phyloP scores from a whole-genome alignment of 2,329 filamentous ascomycete species.

The Aspergillus phoenicis region DNA sequence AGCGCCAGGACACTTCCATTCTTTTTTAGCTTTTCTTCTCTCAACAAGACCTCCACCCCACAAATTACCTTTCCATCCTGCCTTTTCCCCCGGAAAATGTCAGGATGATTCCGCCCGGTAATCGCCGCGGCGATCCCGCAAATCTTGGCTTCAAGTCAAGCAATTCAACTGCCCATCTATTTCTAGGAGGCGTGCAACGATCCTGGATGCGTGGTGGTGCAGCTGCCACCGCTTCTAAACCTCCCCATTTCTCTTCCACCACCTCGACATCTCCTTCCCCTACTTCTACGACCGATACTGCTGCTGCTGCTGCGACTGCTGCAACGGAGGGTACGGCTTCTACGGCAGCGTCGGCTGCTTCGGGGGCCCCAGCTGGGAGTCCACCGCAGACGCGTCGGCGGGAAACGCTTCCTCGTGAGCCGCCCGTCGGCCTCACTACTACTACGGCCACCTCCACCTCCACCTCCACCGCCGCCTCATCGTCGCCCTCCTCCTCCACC shows the following conservation, averaged over 20 bases:
- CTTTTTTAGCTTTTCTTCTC: neutral
- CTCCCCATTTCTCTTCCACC: neutral
- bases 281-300: neutral
- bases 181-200: constrained; percentile 41
- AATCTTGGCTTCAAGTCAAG: constrained; percentile 27
- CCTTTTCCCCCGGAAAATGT: constrained; percentile 4
- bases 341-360: constrained; percentile 5
- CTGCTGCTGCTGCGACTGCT: constrained; percentile 4
- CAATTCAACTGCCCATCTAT: constrained; percentile 45
- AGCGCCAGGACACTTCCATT: neutral
- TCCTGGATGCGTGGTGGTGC: constrained; percentile 41
- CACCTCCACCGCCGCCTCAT: neutral
- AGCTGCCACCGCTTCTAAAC: neutral
- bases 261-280: neutral
- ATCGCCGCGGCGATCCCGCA: constrained; percentile 13
- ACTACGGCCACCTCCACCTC: neutral
- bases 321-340: constrained; percentile 17
- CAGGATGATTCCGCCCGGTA: constrained; percentile 17
- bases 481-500: neutral
- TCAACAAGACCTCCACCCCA: neutral
- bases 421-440: constrained; percentile 6
- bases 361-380: neutral
- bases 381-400: neutral
- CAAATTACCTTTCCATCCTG: neutral
- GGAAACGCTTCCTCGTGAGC: neutral